Base-by-base conservation (phyloP, 805 yeast genomes). In the Yamadazyma sp. region DNA sequence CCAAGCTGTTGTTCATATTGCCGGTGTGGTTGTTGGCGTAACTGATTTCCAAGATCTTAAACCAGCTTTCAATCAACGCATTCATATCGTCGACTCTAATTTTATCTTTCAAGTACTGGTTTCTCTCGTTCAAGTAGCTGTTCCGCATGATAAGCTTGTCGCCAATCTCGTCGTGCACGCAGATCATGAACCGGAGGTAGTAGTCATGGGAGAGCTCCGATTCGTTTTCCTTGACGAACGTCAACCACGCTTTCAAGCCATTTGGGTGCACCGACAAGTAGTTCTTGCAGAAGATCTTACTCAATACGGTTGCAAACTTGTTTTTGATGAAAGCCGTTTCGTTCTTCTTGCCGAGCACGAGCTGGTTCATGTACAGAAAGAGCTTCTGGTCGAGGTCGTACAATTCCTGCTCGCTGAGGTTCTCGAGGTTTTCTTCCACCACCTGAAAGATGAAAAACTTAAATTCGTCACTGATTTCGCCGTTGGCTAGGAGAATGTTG, bases 91-190 rank as follows among this genome's bases (percentile, higher is more conserved):
- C 72, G 9, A 71, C 70, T 59, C 99, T 75, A 48, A 93, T 82
- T 17, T 77, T 70, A 60, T 93, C 99, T 55, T 93, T 93, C 44
- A 93, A 68, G 29, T 67, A 61, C 48, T 75, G 82, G 58, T 84
- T 86, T 51, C 86, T 76, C 31, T 80, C 81, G 30, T 75, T 76
- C 11, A 72, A 59, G 16, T 75, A 76, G 47, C 78, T 78, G 13
- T 83, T 77, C 50, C 95, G 77, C 21, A 80, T 64, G 46, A 89
- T 84, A 48, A 90, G 74, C 55, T 85, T 93, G 58, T 93, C 99
- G 22, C 95, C 99, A 49, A 93, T 88, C 61, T 90, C 96, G 19
- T 82, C 81, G 58, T 93, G 97, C 43, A 93, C 78, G 20, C 84
- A 77, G 28, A 80, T 60, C 42, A 89, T 65, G 6, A 88, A 75